phyloP scores from a whole-genome alignment of 1,284 basidiomycete genomes.

The Inonotus obliquus region DNA sequence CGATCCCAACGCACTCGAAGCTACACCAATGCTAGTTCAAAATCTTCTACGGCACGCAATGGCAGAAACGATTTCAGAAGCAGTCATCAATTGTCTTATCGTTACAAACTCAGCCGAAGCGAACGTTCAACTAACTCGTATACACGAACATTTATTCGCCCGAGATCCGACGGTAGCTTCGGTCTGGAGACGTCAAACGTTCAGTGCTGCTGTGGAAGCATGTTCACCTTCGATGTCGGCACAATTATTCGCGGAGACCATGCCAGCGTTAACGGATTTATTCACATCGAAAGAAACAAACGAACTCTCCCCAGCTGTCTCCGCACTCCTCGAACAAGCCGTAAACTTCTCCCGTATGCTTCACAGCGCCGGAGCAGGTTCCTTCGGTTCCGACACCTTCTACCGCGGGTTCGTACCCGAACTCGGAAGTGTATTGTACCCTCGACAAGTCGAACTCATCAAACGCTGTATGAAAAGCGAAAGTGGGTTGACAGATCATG shows the following conservation, averaged over 20 bases:
- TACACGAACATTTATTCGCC: slow-evolving; percentile 80
- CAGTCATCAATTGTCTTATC: slow-evolving; percentile 74
- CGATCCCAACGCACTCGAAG: slow-evolving; percentile 33
- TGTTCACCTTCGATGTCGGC: slow-evolving; percentile 64
- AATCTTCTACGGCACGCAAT: slow-evolving; percentile 72
- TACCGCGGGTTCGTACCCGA: slow-evolving; percentile 81
- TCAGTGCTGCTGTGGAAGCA: slow-evolving; percentile 72
- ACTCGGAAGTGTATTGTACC: slow-evolving; percentile 58
- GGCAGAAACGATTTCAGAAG: slow-evolving; percentile 71
- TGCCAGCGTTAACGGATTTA: slow-evolving; percentile 51
- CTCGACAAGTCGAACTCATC: slow-evolving; percentile 70
- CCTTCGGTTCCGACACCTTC: slow-evolving; percentile 61
- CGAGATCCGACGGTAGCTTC: slow-evolving; percentile 76
- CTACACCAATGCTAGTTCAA: slow-evolving; percentile 65
- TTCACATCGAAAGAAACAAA: slow-evolving; percentile 38
- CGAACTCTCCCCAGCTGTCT: slow-evolving; percentile 38
- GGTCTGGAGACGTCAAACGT: slow-evolving; percentile 82
- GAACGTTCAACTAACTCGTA: slow-evolving; percentile 72
- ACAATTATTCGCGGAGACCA: slow-evolving; percentile 61
- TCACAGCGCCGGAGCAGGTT: slow-evolving; percentile 58
- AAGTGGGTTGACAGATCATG: slow-evolving; percentile 59
- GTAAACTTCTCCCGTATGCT: slow-evolving; percentile 78
- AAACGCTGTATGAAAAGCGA: slow-evolving; percentile 74
- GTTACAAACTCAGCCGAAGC: slow-evolving; percentile 73
- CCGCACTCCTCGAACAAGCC: slow-evolving; percentile 59